Conservation (phyloP, 75 land plant species). For the Pseudotsuga menziesii region DNA sequence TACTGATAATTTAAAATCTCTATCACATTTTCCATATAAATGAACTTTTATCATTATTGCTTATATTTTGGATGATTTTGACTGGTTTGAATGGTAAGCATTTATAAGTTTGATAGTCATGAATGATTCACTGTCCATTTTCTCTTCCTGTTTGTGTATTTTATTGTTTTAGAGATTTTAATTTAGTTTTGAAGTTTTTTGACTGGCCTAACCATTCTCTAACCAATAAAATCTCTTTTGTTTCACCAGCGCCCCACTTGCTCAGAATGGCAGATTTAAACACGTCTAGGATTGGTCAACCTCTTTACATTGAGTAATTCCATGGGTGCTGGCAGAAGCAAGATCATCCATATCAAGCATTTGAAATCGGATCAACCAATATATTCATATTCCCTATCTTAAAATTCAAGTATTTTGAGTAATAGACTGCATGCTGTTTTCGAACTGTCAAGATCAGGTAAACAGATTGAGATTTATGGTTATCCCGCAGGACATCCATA, state of each 20-base stretch:
- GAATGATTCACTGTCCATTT: not conserved
- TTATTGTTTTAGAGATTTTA: not conserved
- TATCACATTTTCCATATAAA: not conserved
- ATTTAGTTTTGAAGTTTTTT: not conserved
- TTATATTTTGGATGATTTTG: not conserved
- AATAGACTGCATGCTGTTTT: not conserved
- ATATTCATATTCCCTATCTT: not conserved
- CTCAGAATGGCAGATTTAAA: not conserved
- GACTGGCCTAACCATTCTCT: not conserved
- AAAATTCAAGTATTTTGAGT: not conserved
- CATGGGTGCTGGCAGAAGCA: not conserved
- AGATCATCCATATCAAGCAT: not conserved
- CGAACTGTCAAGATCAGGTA: not conserved
- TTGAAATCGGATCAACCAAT: not conserved
- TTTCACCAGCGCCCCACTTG: not conserved
- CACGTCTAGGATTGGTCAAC: not conserved
- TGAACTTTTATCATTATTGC: not conserved
- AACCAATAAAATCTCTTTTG: conserved; percentile 1
- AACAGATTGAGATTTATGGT: not conserved
- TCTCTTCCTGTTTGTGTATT: not conserved
- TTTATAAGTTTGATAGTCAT: not conserved
- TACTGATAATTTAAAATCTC: not conserved
- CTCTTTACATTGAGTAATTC: not conserved
- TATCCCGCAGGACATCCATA: not conserved
- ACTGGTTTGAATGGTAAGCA: not conserved